Evolutionary conservation across 768 basidiomycete species (phyloP), one percentile per base, ranked within the genome.

Genomic region (Exsudoporus frostii): DNA sequence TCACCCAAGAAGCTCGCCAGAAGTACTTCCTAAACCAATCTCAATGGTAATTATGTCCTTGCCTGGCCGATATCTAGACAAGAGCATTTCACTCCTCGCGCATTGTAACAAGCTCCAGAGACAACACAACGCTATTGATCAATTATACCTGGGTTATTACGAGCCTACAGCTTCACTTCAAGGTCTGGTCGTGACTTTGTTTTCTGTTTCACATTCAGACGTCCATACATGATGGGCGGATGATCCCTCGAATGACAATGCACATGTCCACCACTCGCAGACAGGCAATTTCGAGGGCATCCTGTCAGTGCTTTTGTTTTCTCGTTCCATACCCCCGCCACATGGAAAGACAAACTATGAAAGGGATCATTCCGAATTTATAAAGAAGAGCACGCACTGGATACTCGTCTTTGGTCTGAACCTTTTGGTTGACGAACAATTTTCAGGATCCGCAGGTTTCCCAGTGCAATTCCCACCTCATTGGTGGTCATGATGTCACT

Each of bases 1-100:
- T 92, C 53, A 87, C 85, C 70, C 79, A 70, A 51, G 76, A 79
- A 25, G 85, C 86, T 24, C 74, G 81, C 55, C 80, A 85, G 57
- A 83, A 81, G 66, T 92, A 85, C 73, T 91, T 92, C 63, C 53
- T 64, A 10, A 55, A 62, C 25, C 64, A 58, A 36, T 56, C 60
- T 13, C 58, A 57, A 10, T 74, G 73, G 74, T 74, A 45, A 52
- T 25, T 8, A 17, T 7, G 9, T 30, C 25, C 7, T n/a, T 44
- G 6, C 8, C 8, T 24, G 22, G 2, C 9, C 41, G 19, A 39
- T 10, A n/a, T 43, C 6, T n/a, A n/a, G 45, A 15, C 32, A 29
- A 48, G 2, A 13, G 15, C 19, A 37, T 14, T 7, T 24, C 30
- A 15, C 29, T 33, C 22, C 20, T 33, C 4, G 25, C 4, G 15